These are phyloP conservation scores for Aspergillus nidulans DNA, from an alignment of 495 filamentous ascomycete species.

Conservation along the genomic window DNA sequence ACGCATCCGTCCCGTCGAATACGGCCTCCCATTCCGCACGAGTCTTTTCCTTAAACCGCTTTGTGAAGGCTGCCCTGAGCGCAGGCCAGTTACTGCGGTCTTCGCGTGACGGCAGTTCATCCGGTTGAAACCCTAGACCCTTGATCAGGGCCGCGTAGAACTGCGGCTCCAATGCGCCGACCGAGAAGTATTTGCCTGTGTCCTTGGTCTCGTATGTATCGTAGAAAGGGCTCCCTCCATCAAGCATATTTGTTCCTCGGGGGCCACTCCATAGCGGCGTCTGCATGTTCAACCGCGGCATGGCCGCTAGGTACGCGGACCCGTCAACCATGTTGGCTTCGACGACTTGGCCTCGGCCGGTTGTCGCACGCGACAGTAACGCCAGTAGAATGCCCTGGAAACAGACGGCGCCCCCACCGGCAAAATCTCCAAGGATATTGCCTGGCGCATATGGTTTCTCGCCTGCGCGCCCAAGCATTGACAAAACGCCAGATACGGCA, in stretches of 20 bases:
- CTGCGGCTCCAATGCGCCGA: constrained; percentile 82
- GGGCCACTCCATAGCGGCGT: constrained; percentile 53
- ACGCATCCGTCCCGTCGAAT: constrained; percentile 88
- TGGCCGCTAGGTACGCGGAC: constrained; percentile 67
- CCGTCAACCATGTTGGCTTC: constrained; percentile 98
- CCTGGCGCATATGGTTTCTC: constrained; percentile 72
- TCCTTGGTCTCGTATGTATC: constrained; percentile 82
- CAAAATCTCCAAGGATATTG: constrained; percentile 88
- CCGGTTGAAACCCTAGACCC: constrained; percentile 54
- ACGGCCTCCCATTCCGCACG: constrained; percentile 76
- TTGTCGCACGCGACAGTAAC: constrained; percentile 36
- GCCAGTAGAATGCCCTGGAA: constrained; percentile 55
- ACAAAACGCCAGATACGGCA: constrained; percentile 75
- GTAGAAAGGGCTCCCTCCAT: constrained; percentile 84
- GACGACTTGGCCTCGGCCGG: constrained; percentile 77
- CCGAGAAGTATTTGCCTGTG: constrained; percentile 74
- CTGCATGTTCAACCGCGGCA: constrained; percentile 61
- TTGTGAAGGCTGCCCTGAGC: constrained; percentile 56
- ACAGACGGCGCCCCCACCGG: constrained; percentile 78
- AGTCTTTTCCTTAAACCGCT: constrained; percentile 66
- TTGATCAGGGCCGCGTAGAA: constrained; percentile 69
- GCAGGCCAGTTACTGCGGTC: constrained; percentile 62
- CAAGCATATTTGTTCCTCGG: constrained; percentile 73
- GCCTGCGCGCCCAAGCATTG: constrained; percentile 63
- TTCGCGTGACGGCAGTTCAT: constrained; percentile 47